Evolutionary conservation across 345 rosid genomes (phyloP), one percentile per base, ranked within the genome.

Genomic region (Arabis hirsuta): DNA sequence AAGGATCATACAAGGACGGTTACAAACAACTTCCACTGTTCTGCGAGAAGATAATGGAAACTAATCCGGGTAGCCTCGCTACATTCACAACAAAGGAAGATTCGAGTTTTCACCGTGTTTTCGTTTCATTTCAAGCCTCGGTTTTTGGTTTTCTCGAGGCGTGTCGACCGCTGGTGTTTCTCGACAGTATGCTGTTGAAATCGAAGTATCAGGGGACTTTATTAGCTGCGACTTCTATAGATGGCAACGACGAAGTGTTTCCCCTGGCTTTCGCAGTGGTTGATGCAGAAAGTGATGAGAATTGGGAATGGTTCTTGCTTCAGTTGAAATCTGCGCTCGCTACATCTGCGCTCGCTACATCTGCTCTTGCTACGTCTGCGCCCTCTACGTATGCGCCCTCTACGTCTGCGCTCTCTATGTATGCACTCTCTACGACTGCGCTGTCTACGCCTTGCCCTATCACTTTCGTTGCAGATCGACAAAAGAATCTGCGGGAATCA

Each of bases 241-340:
- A 94, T 79, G 98, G 88, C 22, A 78, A 89, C 60, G 96, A 94
- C 61, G 83, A 80, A 41, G 91, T 85, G 52, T 91, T 86, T 77
- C 98, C 97, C 57, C 83, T 91, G 22, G 95, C 96, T 58, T 94
- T 94, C 53, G 87, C 92, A 4, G 91, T 91, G 26, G 91, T 89
- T 5, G 98, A 91, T 76, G 81, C 87, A 5, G 97, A 94, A 78
- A 89, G 83, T 0, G 83, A 82, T 27, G 90, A 86, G 45, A 88
- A 94, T 66, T 94, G 98, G 98, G 85, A 81, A 78, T 94, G 98
- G 98, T 94, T 94, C 83, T 81, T 94, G 78, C 78, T 81, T 54
- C 92, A 94, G 73, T 67, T 91, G 76, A 89, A 84, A 84, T 65
- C 87, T 58, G 91, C 87, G 9, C 69, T 94, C 16, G 69, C 90